Base-by-base conservation (phyloP, 768 basidiomycete species). In the Xerocomus potaroensis region DNA sequence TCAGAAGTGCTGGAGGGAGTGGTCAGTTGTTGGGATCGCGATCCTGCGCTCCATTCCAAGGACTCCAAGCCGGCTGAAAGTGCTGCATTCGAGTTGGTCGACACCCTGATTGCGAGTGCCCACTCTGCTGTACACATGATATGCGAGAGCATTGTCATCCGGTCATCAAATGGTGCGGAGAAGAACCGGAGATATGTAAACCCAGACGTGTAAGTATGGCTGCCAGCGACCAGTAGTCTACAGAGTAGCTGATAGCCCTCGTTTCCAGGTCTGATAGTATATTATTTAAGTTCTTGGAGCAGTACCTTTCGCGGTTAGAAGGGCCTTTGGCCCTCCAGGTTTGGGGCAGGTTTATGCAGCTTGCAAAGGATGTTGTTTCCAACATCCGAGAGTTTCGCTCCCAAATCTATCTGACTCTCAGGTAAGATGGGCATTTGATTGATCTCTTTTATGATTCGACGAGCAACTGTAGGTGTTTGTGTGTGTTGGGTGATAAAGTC, bases 311-410 rank as follows among this genome's bases (percentile, higher is more conserved):
- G 15, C 79, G 84, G 9, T 66, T 98, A 33, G 96, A 98, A 64
- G 91, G 91, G 0, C 91, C 96, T 0, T 70, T 96, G 29, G 94
- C 91, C 3, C 74, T 93, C 10, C 96, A 98, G 68, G 87, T 97
- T 16, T 98, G 95, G 95, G 66, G 70, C 34, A 78, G 89, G 16
- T 84, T 84, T 58, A 70, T 90, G 51, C 79, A 83, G 40, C 71
- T 97, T 34, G 79, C 83, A 7, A 90, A 86, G 59, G 94, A 97
- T 19, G 64, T 95, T 18, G 66, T 79, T n/a, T 74, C 72, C 31
- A 77, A 72, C 41, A 70, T 80, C 18, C 76, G 82, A 23, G 83
- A 85, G 24, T 87, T 84, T 66, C 87, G 84, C 53, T 53, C 75
- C 0, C 83, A 88, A 48, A 73, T 81, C 11, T 91, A 86, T 65